These are phyloP conservation scores for Artemisia annua DNA, from an alignment of 129 eudicot species.

Conservation along the genomic window DNA sequence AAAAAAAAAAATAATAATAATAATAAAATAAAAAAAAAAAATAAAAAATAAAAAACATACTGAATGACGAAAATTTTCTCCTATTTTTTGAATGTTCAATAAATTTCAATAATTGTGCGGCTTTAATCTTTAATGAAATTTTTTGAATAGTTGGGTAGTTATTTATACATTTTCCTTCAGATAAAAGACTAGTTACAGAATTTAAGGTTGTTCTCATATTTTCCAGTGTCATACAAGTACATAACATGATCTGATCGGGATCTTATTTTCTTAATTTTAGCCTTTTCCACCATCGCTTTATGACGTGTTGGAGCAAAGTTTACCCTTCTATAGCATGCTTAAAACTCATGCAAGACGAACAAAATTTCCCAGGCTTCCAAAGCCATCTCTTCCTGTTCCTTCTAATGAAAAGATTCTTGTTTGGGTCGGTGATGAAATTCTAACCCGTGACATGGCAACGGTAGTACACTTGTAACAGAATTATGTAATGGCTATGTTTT, in stretches of 20 bases:
- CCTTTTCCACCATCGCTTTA: conserved; percentile 69
- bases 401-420: conserved; percentile 83
- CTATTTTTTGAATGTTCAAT: too few species aligned
- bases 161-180: too few species aligned
- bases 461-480: conserved; percentile 52
- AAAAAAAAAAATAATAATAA: too few species aligned
- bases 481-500: not conserved
- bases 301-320: conserved; percentile 83
- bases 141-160: too few species aligned
- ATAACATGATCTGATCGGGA: not conserved
- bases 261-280: conserved; percentile 36
- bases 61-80: too few species aligned
- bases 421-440: conserved; percentile 94
- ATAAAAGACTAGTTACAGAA: too few species aligned
- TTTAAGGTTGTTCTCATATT: not conserved
- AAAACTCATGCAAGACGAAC: conserved; percentile 43
- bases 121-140: too few species aligned
- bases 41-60: too few species aligned
- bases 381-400: conserved; percentile 76
- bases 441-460: conserved; percentile 89
- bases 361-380: conserved; percentile 34
- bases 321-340: conserved; percentile 89
- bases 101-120: too few species aligned
- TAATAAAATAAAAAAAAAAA: too few species aligned
- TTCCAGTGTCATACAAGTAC: not conserved